Conservation (phyloP, 2,329 filamentous ascomycete genomes). For the Xylaria sp. region DNA sequence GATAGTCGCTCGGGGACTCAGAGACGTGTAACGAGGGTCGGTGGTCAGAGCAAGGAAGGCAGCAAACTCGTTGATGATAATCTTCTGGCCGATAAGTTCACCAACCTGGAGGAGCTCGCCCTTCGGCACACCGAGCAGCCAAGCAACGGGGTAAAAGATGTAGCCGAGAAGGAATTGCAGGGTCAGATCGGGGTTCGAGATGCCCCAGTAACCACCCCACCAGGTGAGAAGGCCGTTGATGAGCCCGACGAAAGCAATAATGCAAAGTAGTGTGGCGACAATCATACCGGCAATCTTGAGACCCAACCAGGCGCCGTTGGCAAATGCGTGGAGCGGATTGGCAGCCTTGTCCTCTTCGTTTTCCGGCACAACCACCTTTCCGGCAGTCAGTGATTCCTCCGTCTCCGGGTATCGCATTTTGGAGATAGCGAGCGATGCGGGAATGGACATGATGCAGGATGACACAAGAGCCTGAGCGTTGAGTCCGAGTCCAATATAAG, state of each 20-base stretch:
- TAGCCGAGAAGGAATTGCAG: constrained; percentile 74
- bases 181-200: constrained; percentile 68
- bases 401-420: constrained; percentile 90
- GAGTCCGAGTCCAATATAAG: constrained; percentile 83
- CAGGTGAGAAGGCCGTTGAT: constrained; percentile 72
- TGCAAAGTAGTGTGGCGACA: constrained; percentile 71
- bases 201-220: constrained; percentile 74
- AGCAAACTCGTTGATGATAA: constrained; percentile 85
- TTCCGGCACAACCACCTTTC: constrained; percentile 79
- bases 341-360: constrained; percentile 76
- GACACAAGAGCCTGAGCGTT: constrained; percentile 86
- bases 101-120: constrained; percentile 73
- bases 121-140: constrained; percentile 71
- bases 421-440: constrained; percentile 84
- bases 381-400: constrained; percentile 83
- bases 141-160: constrained; percentile 73
- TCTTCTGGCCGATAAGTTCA: constrained; percentile 81
- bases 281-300: constrained; percentile 80
- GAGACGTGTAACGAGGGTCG: constrained; percentile 56
- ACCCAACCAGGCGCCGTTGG: constrained; percentile 76
- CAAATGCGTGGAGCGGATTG: constrained; percentile 79
- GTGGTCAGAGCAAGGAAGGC: constrained; percentile 67
- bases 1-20: constrained; percentile 74
- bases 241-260: constrained; percentile 71
- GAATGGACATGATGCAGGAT: constrained; percentile 94